Evolutionary conservation across 495 filamentous ascomycete species (phyloP).

Genomic region (Elasticomyces elasticus): DNA sequence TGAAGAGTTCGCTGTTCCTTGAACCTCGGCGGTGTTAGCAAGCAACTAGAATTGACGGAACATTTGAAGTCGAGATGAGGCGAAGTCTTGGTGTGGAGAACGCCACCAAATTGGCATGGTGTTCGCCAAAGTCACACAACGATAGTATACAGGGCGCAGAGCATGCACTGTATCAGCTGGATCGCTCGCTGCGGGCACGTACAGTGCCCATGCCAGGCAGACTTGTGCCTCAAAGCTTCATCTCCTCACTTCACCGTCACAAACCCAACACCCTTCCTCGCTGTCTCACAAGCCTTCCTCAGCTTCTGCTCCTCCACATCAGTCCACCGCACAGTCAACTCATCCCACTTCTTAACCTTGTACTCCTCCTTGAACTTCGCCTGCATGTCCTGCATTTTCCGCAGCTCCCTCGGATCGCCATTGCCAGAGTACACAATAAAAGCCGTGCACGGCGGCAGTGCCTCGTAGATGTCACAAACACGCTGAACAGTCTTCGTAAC

Average conservation of each 20-base stretch:
- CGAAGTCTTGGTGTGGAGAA: too few species aligned
- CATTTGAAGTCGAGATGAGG: too few species aligned
- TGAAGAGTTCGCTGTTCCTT: too few species aligned
- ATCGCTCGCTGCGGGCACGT: too few species aligned
- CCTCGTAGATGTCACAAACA: slow-evolving; percentile 61
- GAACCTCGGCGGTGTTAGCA: too few species aligned
- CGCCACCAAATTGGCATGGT: too few species aligned
- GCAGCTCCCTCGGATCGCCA: slow-evolving; percentile 74
- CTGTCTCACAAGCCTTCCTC: slow-evolving; percentile 11
- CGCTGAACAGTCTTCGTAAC: slow-evolving; percentile 44
- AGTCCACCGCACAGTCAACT: slow-evolving; percentile 12
- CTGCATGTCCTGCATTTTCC: slow-evolving; percentile 62
- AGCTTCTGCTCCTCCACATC: slow-evolving; percentile 19
- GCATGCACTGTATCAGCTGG: too few species aligned
- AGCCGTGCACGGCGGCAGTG: slow-evolving; percentile 71
- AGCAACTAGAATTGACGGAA: too few species aligned
- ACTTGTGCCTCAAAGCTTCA: too few species aligned
- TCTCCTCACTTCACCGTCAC: slow-evolving; percentile 5
- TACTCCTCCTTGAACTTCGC: slow-evolving; percentile 67
- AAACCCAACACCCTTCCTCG: slow-evolving; percentile 12
- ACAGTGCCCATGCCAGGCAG: too few species aligned
- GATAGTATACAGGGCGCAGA: too few species aligned
- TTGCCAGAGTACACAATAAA: slow-evolving; percentile 83
- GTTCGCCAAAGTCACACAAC: too few species aligned
- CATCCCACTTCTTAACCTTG: slow-evolving; percentile 60